These are phyloP conservation scores for Arachnomyces sp. DNA, from an alignment of 2,329 filamentous ascomycete species.

Conservation along the genomic window DNA sequence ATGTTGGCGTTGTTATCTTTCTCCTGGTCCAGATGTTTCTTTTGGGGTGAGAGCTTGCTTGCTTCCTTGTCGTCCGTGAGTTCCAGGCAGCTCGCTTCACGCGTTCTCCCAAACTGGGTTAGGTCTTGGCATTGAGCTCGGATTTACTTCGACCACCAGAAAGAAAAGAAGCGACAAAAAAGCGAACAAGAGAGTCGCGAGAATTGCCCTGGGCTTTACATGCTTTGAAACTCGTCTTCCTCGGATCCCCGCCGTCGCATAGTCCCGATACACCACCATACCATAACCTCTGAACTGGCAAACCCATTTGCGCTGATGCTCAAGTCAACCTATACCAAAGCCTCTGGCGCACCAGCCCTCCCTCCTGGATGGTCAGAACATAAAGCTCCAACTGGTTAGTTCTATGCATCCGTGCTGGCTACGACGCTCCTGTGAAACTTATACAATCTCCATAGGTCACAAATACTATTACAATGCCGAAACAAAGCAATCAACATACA, in stretches of 20 bases:
- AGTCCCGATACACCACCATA: not conserved
- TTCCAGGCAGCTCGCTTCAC: conserved; percentile 16
- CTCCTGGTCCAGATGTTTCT: not conserved
- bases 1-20: not conserved
- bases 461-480: conserved; percentile 77
- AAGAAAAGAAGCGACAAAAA: not conserved
- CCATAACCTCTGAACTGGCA: not conserved
- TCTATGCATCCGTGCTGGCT: conserved; percentile 7
- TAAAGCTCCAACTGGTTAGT: conserved; percentile 65
- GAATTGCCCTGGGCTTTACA: no score
- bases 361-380: conserved; percentile 87
- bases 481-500: conserved; percentile 82
- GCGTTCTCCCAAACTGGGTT: conserved; percentile 6
- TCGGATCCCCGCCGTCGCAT: no score
- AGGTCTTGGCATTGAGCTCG: conserved; percentile 1
- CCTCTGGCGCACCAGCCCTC: conserved; percentile 51
- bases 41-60: not conserved
- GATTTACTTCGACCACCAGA: not conserved
- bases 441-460: conserved; percentile 49
- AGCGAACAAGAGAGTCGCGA: not conserved
- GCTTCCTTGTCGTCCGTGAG: conserved; percentile 4
- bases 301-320: conserved; percentile 45
- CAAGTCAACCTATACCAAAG: conserved; percentile 61
- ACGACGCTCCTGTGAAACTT: conserved; percentile 7
- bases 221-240: no score